Percentiles rank a stretch among this genome's conserved stretches.
Evolutionary conservation across 78 protist species (phyloP).

Genomic region (Tieghemostelium lacteum): DNA sequence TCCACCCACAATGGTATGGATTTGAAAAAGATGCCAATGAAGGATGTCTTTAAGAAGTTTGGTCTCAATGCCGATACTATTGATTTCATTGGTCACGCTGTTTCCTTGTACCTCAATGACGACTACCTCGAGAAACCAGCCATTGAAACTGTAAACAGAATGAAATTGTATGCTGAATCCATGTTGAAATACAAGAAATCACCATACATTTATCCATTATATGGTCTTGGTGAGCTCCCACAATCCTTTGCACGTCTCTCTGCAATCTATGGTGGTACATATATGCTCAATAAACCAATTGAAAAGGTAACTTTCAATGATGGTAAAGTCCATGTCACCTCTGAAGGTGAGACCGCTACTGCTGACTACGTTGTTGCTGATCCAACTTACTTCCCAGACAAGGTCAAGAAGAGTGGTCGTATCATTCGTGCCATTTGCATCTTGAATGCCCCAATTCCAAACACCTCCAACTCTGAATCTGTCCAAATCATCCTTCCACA

Average conservation of each 20-base stretch:
- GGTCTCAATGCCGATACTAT: slow-evolving; percentile 88
- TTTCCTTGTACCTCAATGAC: slow-evolving; percentile 95
- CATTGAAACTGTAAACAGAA: slow-evolving; percentile 74
- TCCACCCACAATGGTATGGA: slow-evolving; percentile 87
- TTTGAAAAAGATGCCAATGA: slow-evolving; percentile 76
- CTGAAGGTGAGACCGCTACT: slow-evolving; percentile 83
- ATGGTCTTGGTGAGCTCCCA: slow-evolving; percentile 98
- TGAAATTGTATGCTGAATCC: slow-evolving; percentile 94
- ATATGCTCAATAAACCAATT: slow-evolving; percentile 96
- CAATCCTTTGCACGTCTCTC: slow-evolving; percentile 94
- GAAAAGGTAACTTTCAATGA: slow-evolving; percentile 90
- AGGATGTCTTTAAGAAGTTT: slow-evolving; percentile 91
- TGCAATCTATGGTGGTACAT: slow-evolving; percentile 99
- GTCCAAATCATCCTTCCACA: slow-evolving; percentile 97
- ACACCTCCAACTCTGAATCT: slow-evolving; percentile 87
- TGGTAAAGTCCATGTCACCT: slow-evolving; percentile 93
- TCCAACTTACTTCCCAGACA: slow-evolving; percentile 93
- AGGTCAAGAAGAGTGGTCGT: slow-evolving; percentile 84
- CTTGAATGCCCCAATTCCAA: slow-evolving; percentile 91
- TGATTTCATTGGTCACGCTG: slow-evolving; percentile 98
- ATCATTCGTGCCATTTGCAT: slow-evolving; percentile 97
- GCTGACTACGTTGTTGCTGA: slow-evolving; percentile 34
- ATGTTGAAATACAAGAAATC: slow-evolving; percentile 89
- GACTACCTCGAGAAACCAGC: slow-evolving; percentile 90
- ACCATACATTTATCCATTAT: slow-evolving; percentile 99